phyloP scores from a whole-genome alignment of 441 rosid genomes.

The Croton laevigatus region DNA sequence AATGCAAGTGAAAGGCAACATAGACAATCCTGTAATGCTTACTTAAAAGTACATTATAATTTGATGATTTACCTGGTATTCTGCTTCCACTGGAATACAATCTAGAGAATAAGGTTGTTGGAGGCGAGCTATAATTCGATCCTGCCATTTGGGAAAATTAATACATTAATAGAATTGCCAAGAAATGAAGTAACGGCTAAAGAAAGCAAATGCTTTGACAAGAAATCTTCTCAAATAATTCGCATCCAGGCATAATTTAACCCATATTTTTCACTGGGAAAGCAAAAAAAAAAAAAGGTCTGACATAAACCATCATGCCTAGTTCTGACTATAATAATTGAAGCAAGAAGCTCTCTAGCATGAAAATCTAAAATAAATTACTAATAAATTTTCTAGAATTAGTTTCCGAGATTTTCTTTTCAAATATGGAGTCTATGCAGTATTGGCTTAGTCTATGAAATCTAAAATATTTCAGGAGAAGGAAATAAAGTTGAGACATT shows the following conservation, averaged over 20 bases:
- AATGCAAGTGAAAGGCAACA: neutral
- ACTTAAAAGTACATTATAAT: conserved; percentile 2
- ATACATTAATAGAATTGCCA: neutral
- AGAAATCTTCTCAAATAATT: neutral
- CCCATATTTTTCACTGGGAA: neutral
- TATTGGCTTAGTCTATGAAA: neutral
- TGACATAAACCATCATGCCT: neutral
- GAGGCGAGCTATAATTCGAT: conserved; percentile 93
- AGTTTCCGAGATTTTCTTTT: neutral
- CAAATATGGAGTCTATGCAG: neutral
- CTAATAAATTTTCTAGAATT: neutral
- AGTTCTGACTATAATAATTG: neutral
- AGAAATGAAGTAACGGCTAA: neutral
- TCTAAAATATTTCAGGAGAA: neutral
- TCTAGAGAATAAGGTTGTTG: conserved; percentile 97
- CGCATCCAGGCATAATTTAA: neutral
- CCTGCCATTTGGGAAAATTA: conserved; percentile 41
- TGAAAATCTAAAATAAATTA: neutral
- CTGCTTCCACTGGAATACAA: conserved; percentile 99
- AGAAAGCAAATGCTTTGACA: neutral
- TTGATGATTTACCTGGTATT: conserved; percentile 67
- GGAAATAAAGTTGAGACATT: neutral
- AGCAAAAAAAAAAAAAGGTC: neutral
- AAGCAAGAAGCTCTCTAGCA: neutral
- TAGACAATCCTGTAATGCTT: neutral